Conservation (phyloP, 2,329 filamentous ascomycete species). For the Parafenestella ontariensis region DNA sequence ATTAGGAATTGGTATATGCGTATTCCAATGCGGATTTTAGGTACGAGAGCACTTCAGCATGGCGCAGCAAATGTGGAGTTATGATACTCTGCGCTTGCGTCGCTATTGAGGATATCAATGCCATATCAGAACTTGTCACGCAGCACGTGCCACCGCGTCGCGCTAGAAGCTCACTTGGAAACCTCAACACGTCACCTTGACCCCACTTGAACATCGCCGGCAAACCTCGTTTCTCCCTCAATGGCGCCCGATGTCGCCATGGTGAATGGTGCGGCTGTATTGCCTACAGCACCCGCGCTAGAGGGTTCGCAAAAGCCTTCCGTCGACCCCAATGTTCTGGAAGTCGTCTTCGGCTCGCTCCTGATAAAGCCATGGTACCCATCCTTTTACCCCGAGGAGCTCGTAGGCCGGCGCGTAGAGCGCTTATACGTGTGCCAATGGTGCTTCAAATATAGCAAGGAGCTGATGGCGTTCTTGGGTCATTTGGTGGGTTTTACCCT, state of each 20-base stretch:
- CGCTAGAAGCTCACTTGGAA: not conserved
- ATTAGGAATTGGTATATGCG: not conserved
- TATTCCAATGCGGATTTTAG: too few relatives aligned
- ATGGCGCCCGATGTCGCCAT: slow-evolving; percentile 33
- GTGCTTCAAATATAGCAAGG: slow-evolving; percentile 90
- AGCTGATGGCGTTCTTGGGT: slow-evolving; percentile 56
- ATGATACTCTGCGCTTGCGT: not conserved
- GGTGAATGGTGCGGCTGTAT: slow-evolving; percentile 20
- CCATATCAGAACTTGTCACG: not conserved
- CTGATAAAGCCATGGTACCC: slow-evolving; percentile 92
- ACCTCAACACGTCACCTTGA: slow-evolving; percentile 9
- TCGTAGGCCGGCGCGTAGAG: slow-evolving; percentile 53
- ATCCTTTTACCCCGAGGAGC: slow-evolving; percentile 81
- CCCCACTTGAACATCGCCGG: slow-evolving; percentile 10
- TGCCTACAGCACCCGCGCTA: slow-evolving; percentile 8
- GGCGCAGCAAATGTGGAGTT: not conserved
- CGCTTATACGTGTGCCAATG: slow-evolving; percentile 84
- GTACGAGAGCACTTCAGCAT: not conserved
- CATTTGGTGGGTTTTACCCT: slow-evolving; percentile 43
- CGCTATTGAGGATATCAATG: not conserved
- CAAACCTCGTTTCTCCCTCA: slow-evolving; percentile 8
- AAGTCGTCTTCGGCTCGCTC: slow-evolving; percentile 83
- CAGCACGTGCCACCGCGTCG: slow-evolving; percentile 17
- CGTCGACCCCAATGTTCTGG: slow-evolving; percentile 78
- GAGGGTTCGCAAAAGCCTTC: slow-evolving; percentile 25